These are phyloP conservation scores for Plectranthus barbatus DNA, from an alignment of 257 asterid genomes.

Conservation along the genomic window DNA sequence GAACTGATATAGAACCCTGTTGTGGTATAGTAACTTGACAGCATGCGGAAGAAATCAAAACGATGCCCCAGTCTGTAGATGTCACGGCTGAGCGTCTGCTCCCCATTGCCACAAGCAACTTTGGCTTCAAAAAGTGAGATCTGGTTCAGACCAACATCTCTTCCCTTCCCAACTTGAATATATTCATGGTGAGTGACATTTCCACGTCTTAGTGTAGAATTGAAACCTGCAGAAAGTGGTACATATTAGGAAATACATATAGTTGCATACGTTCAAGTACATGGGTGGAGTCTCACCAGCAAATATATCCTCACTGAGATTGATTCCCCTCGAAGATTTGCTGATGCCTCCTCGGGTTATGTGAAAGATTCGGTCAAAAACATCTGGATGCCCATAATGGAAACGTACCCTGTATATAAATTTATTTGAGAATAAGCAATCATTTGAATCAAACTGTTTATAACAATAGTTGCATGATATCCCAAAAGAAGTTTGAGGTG, in stretches of 20 bases:
- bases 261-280: not conserved
- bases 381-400: constrained; percentile 98
- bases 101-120: constrained; percentile 97
- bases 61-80: constrained; percentile 93
- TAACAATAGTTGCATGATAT: not conserved
- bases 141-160: constrained; percentile 96
- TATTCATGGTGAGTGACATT: constrained; percentile 90
- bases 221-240: constrained; percentile 54
- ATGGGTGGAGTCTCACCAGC: constrained; percentile 61
- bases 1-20: constrained; percentile 89
- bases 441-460: not conserved
- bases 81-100: constrained; percentile 92
- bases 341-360: constrained; percentile 97
- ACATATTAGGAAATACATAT: constrained; percentile 3
- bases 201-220: constrained; percentile 84
- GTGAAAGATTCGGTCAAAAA: constrained; percentile 91
- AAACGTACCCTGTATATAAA: constrained; percentile 67
- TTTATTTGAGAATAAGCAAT: constrained; percentile 7
- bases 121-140: constrained; percentile 95
- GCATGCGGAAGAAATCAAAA: constrained; percentile 95
- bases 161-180: constrained; percentile 91
- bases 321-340: constrained; percentile 90
- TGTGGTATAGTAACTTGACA: constrained; percentile 73
- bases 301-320: constrained; percentile 95
- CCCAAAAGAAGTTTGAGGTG: not conserved